These are phyloP conservation scores for Fomitopsis betulina DNA, from an alignment of 1,284 basidiomycete genomes.

Conservation along the genomic window DNA sequence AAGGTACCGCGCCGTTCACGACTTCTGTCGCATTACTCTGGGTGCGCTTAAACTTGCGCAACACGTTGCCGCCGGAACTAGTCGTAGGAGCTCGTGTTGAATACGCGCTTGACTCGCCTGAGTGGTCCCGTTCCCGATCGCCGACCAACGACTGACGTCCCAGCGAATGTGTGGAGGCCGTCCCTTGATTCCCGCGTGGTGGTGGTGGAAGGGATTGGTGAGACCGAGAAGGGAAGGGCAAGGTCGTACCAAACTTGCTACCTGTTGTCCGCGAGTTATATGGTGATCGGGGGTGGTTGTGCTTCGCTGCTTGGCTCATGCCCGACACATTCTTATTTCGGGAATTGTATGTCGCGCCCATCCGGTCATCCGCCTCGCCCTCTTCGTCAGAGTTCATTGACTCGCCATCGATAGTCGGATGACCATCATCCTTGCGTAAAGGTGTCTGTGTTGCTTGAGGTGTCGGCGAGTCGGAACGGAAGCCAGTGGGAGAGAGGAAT, in stretches of 20 bases:
- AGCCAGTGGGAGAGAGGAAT: conserved; percentile 75
- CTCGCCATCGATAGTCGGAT: conserved; percentile 66
- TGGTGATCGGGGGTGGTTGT: conserved; percentile 71
- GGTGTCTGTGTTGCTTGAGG: conserved; percentile 21
- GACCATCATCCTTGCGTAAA: conserved; percentile 38
- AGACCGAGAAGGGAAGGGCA: conserved; percentile 75
- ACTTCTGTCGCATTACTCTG: conserved; percentile 39
- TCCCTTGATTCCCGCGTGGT: conserved; percentile 44
- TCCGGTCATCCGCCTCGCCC: conserved; percentile 51
- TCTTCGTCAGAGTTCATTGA: conserved; percentile 71
- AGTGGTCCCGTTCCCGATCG: conserved; percentile 37
- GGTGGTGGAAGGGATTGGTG: conserved; percentile 78
- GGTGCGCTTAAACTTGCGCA: conserved; percentile 67
- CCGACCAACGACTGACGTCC: conserved; percentile 54
- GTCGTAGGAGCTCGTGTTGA: conserved; percentile 29
- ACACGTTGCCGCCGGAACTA: conserved; percentile 43
- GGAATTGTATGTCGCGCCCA: conserved; percentile 44
- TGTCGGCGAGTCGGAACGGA: conserved; percentile 45
- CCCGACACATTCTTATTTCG: conserved; percentile 26
- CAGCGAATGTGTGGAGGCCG: conserved; percentile 63
- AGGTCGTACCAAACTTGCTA: conserved; percentile 35
- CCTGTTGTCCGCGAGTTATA: conserved; percentile 48
- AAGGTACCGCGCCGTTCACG: conserved; percentile 54
- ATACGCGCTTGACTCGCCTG: conserved; percentile 30
- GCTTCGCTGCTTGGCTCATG: conserved; percentile 43